Percentiles rank a stretch among this genome's conserved stretches.
These are phyloP conservation scores for Neurospora discreta DNA, from an alignment of 495 filamentous ascomycete species.

Conservation along the genomic window DNA sequence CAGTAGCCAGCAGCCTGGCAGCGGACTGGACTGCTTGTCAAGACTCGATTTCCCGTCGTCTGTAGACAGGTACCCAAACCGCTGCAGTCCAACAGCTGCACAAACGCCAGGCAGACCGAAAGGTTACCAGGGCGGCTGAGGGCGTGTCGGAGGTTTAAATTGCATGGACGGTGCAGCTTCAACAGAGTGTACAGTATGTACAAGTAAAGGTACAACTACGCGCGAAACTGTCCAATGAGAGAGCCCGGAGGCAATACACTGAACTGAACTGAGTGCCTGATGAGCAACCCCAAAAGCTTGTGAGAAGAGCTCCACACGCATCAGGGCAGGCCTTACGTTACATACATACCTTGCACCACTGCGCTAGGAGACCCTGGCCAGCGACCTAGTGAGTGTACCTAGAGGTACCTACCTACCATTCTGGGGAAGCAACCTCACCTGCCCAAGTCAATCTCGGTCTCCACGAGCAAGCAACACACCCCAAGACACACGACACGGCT, in stretches of 20 bases:
- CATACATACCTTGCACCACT: background rate
- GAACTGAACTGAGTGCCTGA: background rate
- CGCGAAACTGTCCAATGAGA: background rate
- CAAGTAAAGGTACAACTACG: background rate
- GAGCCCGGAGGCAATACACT: background rate
- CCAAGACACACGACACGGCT: background rate
- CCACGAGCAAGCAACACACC: too few relatives aligned
- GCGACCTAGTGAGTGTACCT: too few relatives aligned
- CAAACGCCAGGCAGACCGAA: background rate
- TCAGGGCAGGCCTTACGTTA: background rate
- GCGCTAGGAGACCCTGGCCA: background rate
- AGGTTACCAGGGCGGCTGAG: background rate
- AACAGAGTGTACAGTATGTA: background rate
- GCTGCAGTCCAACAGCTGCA: background rate
- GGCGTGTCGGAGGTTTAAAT: background rate
- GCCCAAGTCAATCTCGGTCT: background rate
- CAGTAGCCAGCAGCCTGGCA: background rate
- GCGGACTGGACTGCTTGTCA: background rate
- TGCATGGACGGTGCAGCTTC: background rate
- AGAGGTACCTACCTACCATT: background rate
- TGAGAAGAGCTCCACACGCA: background rate
- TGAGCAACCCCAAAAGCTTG: background rate
- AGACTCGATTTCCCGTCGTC: background rate
- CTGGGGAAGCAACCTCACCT: background rate
- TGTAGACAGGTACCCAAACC: background rate